phyloP scores from a whole-genome alignment of 2,329 filamentous ascomycete species.

The Penicillium olsonii region DNA sequence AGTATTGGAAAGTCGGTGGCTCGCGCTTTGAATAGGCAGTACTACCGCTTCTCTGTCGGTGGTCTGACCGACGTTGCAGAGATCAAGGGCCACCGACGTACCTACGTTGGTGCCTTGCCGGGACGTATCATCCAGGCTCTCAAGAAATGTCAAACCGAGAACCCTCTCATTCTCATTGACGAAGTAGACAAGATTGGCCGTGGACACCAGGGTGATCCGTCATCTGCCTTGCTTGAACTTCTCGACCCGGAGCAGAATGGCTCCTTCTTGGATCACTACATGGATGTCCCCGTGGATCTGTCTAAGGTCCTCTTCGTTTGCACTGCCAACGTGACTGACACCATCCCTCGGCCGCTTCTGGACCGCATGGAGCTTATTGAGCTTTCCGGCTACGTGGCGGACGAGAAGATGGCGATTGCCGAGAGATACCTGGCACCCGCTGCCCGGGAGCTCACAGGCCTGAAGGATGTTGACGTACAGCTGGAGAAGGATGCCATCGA shows the following conservation, averaged over 20 bases:
- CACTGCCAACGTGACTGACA: slow-evolving; percentile 98
- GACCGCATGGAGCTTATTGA: slow-evolving; percentile 98
- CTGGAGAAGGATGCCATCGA: slow-evolving; percentile 85
- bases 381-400: slow-evolving; percentile 91
- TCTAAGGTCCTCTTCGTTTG: slow-evolving; percentile 98
- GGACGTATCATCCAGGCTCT: slow-evolving; percentile 96
- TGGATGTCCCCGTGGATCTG: slow-evolving; percentile 95
- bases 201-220: slow-evolving; percentile 94
- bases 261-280: slow-evolving; percentile 97
- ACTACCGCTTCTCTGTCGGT: slow-evolving; percentile 97
- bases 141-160: slow-evolving; percentile 99
- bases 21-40: slow-evolving; percentile 88
- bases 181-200: slow-evolving; percentile 98
- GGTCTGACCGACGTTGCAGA: slow-evolving; percentile 96
- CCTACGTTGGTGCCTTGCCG: slow-evolving; percentile 92
- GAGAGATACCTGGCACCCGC: slow-evolving; percentile 88
- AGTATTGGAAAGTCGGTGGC: slow-evolving; percentile 99
- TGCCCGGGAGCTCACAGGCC: slow-evolving; percentile 88
- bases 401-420: slow-evolving; percentile 99
- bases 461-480: slow-evolving; percentile 89
- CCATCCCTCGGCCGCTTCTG: slow-evolving; percentile 87
- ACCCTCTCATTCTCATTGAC: slow-evolving; percentile 93
- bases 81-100: slow-evolving; percentile 95
- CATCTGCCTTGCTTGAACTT: slow-evolving; percentile 88
- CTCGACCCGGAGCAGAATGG: slow-evolving; percentile 96